Conservation (phyloP, 176 grass and related monocot genomes). For the Phyllostachys edulis region DNA sequence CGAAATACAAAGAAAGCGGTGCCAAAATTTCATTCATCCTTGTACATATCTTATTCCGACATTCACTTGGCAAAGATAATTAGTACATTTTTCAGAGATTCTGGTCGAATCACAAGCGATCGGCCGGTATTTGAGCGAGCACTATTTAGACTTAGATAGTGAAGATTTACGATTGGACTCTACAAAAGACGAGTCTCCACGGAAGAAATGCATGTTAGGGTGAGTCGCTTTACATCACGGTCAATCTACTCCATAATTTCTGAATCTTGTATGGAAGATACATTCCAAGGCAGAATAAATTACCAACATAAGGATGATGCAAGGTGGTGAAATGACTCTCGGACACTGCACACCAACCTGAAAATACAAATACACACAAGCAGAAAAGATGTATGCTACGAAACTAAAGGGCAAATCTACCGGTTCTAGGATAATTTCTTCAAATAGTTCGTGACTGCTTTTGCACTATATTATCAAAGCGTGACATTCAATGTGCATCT, state of each 20-base stretch:
- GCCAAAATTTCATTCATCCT: constrained; percentile 98
- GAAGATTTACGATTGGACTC: constrained; percentile 82
- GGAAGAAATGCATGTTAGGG: constrained; percentile 92
- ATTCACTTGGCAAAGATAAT: constrained; percentile 91
- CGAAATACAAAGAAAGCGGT: constrained; percentile 79
- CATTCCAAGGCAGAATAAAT: constrained; percentile 3
- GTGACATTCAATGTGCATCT: background rate
- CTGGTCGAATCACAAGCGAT: constrained; percentile 41
- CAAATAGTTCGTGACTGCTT: background rate
- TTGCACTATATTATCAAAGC: background rate
- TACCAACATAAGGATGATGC: background rate
- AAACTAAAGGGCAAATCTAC: background rate
- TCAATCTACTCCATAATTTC: constrained; percentile 92
- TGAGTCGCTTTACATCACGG: constrained; percentile 90
- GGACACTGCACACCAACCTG: background rate
- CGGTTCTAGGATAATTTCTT: background rate
- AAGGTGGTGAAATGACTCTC: background rate
- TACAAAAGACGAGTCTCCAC: constrained; percentile 70
- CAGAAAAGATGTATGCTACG: background rate
- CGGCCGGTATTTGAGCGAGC: constrained; percentile 26
- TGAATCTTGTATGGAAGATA: constrained; percentile 42
- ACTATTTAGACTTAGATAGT: too few species aligned
- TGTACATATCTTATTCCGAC: constrained; percentile 89
- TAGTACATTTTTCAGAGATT: constrained; percentile 63
- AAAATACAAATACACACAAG: background rate